Conservation (phyloP, 179 eudicot genomes). For the Actinidia polygama region DNA sequence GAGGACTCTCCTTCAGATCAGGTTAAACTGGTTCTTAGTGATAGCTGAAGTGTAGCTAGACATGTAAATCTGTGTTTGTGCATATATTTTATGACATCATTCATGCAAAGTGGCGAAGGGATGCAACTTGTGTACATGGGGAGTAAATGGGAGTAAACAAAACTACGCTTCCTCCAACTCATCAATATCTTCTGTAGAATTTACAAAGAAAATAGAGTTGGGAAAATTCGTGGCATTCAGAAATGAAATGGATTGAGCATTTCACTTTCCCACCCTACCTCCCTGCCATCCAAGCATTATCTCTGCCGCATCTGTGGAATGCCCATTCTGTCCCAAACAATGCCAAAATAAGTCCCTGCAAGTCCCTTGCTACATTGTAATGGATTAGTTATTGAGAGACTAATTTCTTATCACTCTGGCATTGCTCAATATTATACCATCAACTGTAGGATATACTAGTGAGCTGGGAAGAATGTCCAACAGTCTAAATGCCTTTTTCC, state of each 20-base stretch:
- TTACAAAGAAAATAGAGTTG: background rate
- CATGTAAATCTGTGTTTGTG: background rate
- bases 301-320: no score
- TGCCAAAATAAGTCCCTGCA: no score
- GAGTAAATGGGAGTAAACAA: background rate
- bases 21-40: constrained; percentile 44
- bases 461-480: background rate
- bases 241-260: background rate
- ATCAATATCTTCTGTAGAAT: background rate
- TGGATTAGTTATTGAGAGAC: no score
- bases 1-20: constrained; percentile 48
- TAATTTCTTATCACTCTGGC: no score
- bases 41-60: constrained; percentile 8
- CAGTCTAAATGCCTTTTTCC: background rate
- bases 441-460: no score
- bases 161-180: background rate
- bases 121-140: constrained; percentile 2
- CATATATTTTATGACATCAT: background rate
- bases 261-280: no score
- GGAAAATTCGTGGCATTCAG: background rate
- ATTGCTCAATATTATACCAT: no score
- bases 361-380: no score
- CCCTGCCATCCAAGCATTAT: no score
- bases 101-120: background rate
- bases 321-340: no score